A percentile compares a stretch with the other conserved stretches of the same genome.
phyloP scores from a whole-genome alignment of 345 rosid genomes.

The Citrus cavaleriei region DNA sequence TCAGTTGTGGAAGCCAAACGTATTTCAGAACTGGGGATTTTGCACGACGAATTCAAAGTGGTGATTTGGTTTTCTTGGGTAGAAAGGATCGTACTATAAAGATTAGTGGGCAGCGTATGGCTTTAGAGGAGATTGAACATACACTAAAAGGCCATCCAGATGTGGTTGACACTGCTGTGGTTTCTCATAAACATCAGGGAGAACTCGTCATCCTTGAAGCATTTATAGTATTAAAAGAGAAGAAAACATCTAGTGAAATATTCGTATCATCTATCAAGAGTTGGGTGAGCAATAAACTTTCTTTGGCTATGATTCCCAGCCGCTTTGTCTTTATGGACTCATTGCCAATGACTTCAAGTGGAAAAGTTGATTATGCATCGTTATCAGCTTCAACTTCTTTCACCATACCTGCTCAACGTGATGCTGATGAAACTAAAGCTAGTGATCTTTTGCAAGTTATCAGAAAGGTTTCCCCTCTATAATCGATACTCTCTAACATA shows the following conservation, averaged over 20 bases:
- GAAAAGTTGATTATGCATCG: constrained; percentile 76
- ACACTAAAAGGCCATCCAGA: constrained; percentile 49
- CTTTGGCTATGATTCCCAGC: constrained; percentile 73
- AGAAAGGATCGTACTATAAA: constrained; percentile 81
- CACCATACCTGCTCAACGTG: constrained; percentile 25
- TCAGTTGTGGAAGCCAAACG: constrained; percentile 38
- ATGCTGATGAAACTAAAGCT: constrained; percentile 15
- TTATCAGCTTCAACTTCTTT: constrained; percentile 36
- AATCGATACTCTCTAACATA: neutral
- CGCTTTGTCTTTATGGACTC: constrained; percentile 49
- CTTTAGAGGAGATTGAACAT: constrained; percentile 78
- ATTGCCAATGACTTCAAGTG: constrained; percentile 66
- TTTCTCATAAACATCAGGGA: constrained; percentile 35
- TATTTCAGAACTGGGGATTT: constrained; percentile 90
- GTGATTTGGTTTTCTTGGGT: constrained; percentile 79
- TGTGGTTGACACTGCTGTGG: constrained; percentile 67
- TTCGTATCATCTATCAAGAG: constrained; percentile 40
- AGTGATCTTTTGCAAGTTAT: constrained; percentile 45
- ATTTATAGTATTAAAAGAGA: constrained; percentile 48
- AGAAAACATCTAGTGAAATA: constrained; percentile 31
- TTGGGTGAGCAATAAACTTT: constrained; percentile 65
- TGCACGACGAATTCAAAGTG: constrained; percentile 56
- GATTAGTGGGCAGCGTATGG: constrained; percentile 78
- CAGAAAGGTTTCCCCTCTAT: constrained; percentile 57
- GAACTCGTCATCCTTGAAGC: constrained; percentile 48